Base-by-base conservation (phyloP, 2,329 filamentous ascomycete species). In the Helminthosporium solani region DNA sequence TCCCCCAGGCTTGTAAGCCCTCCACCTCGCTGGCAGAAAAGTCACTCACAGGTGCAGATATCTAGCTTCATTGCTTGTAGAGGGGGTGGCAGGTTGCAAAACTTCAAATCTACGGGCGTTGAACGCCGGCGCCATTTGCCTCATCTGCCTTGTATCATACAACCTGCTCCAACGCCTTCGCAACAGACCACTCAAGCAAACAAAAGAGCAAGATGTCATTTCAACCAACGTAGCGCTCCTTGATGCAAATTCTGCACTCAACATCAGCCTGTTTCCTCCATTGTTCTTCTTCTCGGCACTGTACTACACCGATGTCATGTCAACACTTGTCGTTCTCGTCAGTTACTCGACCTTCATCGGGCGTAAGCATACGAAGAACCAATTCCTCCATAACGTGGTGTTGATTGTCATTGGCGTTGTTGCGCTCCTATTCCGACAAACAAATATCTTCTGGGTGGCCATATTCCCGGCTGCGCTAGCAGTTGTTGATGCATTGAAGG, bases 251-350 rank as follows among this genome's bases (percentile, higher is more conserved):
- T 84, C 82, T 0, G 87, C 86, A 2, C 63, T 94, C 55, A 96
- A 96, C 56, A 81, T 95, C 33, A 83, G 83, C 15, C 75, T 96
- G 0, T 96, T 97, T 52, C 94, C 94, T 0, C 82, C 91, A 0
- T 69, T 99, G 0, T 96, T 96, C 77, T 99, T 99, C 78, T 99
- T 99, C 70, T 94, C 90, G 0, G 90, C 83, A 0, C 75, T 99
- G 7, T 99, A 95, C 70, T 99, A 99, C 68, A 99, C 94, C 0
- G 94, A 99, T 68, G 80, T 96, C 2, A 78, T 88, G 40, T 95
- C 92, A 0, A 88, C 90, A 0, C 75, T 88, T 7, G 78, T 84
- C 1, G 88, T 96, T 0, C 72, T 96, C 7, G 66, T 83, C 2
- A 82, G 83, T 1, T 94, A 91, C 62, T 73, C 79, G 56, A 73